Conservation (phyloP, 352 stramenopile genomes). For the Globisporangium nodosum region DNA sequence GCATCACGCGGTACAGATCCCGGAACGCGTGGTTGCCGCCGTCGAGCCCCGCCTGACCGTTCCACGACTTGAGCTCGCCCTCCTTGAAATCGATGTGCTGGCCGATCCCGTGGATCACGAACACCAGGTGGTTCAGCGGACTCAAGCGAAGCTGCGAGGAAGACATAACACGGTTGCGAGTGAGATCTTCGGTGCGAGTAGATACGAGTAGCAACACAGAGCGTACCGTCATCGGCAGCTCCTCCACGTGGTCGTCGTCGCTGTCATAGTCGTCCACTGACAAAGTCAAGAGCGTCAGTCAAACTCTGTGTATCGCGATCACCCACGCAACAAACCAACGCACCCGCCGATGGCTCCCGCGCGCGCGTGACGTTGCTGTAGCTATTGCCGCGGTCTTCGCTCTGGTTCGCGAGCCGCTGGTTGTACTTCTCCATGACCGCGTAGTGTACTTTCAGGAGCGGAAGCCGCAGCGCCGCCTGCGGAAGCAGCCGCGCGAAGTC, state of each 20-base stretch:
- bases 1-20: slow-evolving; percentile 68
- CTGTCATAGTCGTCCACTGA: slow-evolving; percentile 25
- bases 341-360: slow-evolving; percentile 26
- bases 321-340: slow-evolving; percentile 1
- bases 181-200: not conserved
- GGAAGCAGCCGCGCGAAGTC: slow-evolving; percentile 77
- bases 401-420: slow-evolving; percentile 21
- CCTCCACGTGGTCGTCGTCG: slow-evolving; percentile 63
- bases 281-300: not conserved
- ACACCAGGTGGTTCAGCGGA: slow-evolving; percentile 81
- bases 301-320: not conserved
- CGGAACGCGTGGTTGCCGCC: slow-evolving; percentile 78
- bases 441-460: slow-evolving; percentile 67
- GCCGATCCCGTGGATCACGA: slow-evolving; percentile 84
- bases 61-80: slow-evolving; percentile 77
- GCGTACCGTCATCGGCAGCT: slow-evolving; percentile 63
- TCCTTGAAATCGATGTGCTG: slow-evolving; percentile 85
- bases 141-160: slow-evolving; percentile 47
- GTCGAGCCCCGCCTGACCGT: slow-evolving; percentile 60
- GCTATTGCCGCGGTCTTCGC: slow-evolving; percentile 52
- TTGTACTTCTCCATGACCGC: slow-evolving; percentile 26
- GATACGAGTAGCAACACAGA: not conserved
- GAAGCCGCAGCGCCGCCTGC: slow-evolving; percentile 51
- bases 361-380: slow-evolving; percentile 41
- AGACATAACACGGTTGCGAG: not conserved